Conservation (phyloP, 768 basidiomycete genomes). For the Tylopilus vinaceipallidus region DNA sequence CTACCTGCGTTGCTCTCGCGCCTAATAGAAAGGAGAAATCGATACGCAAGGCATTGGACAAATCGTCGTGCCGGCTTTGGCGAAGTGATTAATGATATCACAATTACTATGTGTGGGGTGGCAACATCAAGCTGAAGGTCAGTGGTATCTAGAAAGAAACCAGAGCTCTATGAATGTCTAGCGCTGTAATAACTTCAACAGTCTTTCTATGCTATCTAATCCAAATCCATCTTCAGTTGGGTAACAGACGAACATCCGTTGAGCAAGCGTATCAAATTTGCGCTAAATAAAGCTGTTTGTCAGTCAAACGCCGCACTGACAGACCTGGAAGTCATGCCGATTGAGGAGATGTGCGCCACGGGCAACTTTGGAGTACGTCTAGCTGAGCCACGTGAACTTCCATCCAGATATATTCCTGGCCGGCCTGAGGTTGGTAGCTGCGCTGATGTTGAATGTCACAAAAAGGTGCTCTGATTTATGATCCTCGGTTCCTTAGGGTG, state of each 20-base stretch:
- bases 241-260: slow-evolving; percentile 51
- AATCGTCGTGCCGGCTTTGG: slow-evolving; percentile 40
- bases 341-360: slow-evolving; percentile 39
- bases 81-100: slow-evolving; percentile 9
- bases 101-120: not conserved
- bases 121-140: not conserved
- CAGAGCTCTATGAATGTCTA: not conserved
- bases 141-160: not conserved
- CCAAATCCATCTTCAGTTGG: slow-evolving; percentile 46
- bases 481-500: slow-evolving; percentile 1
- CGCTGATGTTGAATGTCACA: slow-evolving; percentile 50
- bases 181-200: slow-evolving; percentile 38
- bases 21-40: slow-evolving; percentile 38
- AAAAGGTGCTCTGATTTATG: slow-evolving; percentile 19
- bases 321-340: slow-evolving; percentile 45
- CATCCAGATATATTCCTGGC: slow-evolving; percentile 46
- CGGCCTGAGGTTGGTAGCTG: slow-evolving; percentile 39
- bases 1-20: slow-evolving; percentile 43
- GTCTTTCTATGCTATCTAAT: slow-evolving; percentile 42
- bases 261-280: slow-evolving; percentile 44
- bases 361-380: slow-evolving; percentile 42
- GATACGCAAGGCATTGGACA: slow-evolving; percentile 43
- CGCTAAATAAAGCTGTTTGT: slow-evolving; percentile 25
- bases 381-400: slow-evolving; percentile 43
- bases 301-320: slow-evolving; percentile 6